These are phyloP conservation scores for Manihot esculenta DNA, from an alignment of 441 rosid genomes.

Conservation along the genomic window DNA sequence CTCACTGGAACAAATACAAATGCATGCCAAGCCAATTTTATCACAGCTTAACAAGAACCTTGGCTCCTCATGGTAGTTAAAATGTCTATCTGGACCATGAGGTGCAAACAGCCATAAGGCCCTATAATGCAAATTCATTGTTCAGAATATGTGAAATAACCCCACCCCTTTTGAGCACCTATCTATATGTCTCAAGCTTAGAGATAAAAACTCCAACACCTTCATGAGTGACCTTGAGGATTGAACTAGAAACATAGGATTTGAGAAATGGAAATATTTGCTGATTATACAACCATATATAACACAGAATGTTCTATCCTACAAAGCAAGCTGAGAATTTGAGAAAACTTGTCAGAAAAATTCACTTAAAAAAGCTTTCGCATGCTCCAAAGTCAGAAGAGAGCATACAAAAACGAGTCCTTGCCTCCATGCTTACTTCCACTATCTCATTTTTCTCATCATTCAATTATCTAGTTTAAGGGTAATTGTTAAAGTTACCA, in stretches of 20 bases:
- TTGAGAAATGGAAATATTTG: not conserved
- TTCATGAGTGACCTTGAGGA: not conserved
- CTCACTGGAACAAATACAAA: not conserved
- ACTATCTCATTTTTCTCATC: slow-evolving; percentile 3
- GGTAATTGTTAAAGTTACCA: not conserved
- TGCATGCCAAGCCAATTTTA: not conserved
- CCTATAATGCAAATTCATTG: not conserved
- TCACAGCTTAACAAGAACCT: too few relatives aligned
- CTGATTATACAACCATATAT: not conserved
- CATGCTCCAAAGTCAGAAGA: not conserved
- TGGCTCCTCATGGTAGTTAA: too few relatives aligned
- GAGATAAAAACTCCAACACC: not conserved
- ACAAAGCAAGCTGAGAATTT: not conserved
- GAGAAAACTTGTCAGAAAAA: not conserved
- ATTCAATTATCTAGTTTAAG: not conserved
- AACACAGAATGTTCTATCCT: not conserved
- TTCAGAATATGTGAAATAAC: not conserved
- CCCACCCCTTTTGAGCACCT: not conserved
- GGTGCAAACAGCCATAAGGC: not conserved
- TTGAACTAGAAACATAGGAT: not conserved
- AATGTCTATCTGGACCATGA: too few relatives aligned
- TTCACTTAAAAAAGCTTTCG: not conserved
- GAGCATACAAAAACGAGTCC: not conserved
- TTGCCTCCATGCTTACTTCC: not conserved
- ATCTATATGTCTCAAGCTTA: not conserved